These are phyloP conservation scores for Tuber aestivum DNA, from an alignment of 495 filamentous ascomycete genomes.

Conservation along the genomic window DNA sequence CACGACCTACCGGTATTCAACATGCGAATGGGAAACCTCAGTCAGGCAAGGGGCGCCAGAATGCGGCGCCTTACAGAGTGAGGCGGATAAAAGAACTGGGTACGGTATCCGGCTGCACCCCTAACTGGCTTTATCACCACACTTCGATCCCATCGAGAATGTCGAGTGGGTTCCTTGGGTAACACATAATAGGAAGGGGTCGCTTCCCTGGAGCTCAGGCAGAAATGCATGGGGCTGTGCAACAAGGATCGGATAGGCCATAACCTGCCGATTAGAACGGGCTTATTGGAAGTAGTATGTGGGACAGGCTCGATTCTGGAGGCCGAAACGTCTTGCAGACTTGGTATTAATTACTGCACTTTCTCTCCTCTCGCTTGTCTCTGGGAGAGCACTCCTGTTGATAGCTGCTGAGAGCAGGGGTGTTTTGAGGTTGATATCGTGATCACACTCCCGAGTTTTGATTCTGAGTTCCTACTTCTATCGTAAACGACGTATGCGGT, in stretches of 20 bases:
- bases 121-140: not conserved
- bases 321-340: no score
- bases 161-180: constrained; percentile 10
- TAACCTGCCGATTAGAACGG: constrained; percentile 2
- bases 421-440: no score
- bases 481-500: no score
- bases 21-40: no score
- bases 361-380: no score
- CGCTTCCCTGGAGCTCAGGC: not conserved
- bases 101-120: not conserved
- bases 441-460: no score
- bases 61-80: not conserved
- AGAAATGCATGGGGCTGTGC: constrained; percentile 3
- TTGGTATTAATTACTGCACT: no score
- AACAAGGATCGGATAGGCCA: constrained; percentile 19
- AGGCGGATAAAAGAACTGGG: not conserved
- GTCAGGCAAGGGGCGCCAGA: no score
- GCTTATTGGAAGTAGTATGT: constrained; percentile 19
- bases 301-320: constrained; percentile 5
- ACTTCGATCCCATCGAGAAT: constrained; percentile 1
- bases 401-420: no score
- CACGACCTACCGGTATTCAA: no score
- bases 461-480: no score
- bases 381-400: no score
- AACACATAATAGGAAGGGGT: constrained; percentile 8